A percentile compares a stretch with the other conserved stretches of the same genome.
These are phyloP conservation scores for Eremochloa ophiuroides DNA, from an alignment of 176 grass and related monocot genomes.

Conservation along the genomic window DNA sequence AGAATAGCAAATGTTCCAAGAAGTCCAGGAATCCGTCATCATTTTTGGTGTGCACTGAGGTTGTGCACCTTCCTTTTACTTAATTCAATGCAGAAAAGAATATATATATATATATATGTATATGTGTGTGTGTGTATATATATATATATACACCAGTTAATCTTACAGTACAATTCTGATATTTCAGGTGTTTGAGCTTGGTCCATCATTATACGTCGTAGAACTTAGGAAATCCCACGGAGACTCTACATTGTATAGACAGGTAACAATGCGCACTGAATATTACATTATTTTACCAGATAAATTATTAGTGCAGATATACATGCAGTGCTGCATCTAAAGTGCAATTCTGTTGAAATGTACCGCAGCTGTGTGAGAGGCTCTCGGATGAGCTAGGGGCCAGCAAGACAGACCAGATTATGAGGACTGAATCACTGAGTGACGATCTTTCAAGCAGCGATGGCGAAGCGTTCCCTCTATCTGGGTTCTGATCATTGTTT, in stretches of 20 bases:
- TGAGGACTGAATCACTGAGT: slow-evolving; percentile 21
- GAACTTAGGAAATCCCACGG: slow-evolving; percentile 70
- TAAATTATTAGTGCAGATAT: background rate
- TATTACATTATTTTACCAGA: background rate
- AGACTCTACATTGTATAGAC: slow-evolving; percentile 68
- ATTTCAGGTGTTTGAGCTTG: slow-evolving; percentile 74
- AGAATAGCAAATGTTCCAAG: slow-evolving; percentile 32
- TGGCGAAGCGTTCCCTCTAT: slow-evolving; percentile 15
- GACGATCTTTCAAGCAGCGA: slow-evolving; percentile 34
- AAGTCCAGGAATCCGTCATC: slow-evolving; percentile 23
- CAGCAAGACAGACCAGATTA: slow-evolving; percentile 49
- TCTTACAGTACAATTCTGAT: slow-evolving; percentile 14
- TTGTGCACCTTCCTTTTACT: background rate
- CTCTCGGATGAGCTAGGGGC: slow-evolving; percentile 60
- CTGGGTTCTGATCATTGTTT: slow-evolving; percentile 29
- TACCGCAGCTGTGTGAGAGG: slow-evolving; percentile 59
- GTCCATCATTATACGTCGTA: slow-evolving; percentile 70
- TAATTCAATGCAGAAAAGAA: slow-evolving; percentile 4
- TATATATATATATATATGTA: too few species aligned
- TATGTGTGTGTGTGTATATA: too few species aligned
- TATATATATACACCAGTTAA: too few species aligned
- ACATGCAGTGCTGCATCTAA: background rate
- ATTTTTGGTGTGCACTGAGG: slow-evolving; percentile 61
- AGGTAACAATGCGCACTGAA: slow-evolving; percentile 33
- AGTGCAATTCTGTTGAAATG: slow-evolving; percentile 5